phyloP scores from a whole-genome alignment of 192 early-diverging fungal genomes.

The Podila verticillata region DNA sequence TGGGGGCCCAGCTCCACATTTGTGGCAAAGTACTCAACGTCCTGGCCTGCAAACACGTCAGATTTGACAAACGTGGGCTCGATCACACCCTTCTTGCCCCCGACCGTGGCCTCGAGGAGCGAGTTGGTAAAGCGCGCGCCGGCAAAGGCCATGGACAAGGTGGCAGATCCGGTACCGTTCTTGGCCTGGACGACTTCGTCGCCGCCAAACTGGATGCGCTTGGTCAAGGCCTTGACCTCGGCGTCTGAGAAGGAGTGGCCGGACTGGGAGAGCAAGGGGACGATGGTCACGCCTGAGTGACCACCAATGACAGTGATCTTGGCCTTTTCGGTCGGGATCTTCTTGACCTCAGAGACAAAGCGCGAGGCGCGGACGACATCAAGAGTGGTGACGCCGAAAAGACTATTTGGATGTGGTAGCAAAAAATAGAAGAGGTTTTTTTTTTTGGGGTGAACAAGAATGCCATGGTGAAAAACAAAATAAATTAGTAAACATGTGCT shows the following conservation, averaged over 20 bases:
- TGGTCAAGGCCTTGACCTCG: slow-evolving; percentile 86
- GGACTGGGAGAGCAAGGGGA: slow-evolving; percentile 87
- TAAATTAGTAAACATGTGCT: neutral
- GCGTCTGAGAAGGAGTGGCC: slow-evolving; percentile 78
- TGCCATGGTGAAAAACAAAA: slow-evolving; percentile 1
- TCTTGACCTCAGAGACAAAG: slow-evolving; percentile 86
- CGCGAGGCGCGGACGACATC: slow-evolving; percentile 94
- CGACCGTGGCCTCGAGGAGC: slow-evolving; percentile 78
- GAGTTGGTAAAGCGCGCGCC: slow-evolving; percentile 90
- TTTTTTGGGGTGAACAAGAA: neutral
- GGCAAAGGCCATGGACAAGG: slow-evolving; percentile 88
- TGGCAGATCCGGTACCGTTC: slow-evolving; percentile 91
- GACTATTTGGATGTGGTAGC: slow-evolving; percentile 30
- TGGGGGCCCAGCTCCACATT: slow-evolving; percentile 76
- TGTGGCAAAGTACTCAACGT: slow-evolving; percentile 77
- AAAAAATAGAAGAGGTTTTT: neutral
- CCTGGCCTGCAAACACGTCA: slow-evolving; percentile 65
- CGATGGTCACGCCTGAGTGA: slow-evolving; percentile 95
- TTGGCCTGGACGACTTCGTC: slow-evolving; percentile 99
- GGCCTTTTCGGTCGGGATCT: slow-evolving; percentile 71
- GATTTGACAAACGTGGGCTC: slow-evolving; percentile 89
- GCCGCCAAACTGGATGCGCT: slow-evolving; percentile 97
- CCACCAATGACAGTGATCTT: slow-evolving; percentile 91
- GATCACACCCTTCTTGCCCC: slow-evolving; percentile 76
- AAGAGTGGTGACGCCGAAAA: slow-evolving; percentile 96